Evolutionary conservation across 345 rosid genomes (phyloP), one percentile per base, ranked within the genome.

Genomic region (Pelargonium nanum): DNA sequence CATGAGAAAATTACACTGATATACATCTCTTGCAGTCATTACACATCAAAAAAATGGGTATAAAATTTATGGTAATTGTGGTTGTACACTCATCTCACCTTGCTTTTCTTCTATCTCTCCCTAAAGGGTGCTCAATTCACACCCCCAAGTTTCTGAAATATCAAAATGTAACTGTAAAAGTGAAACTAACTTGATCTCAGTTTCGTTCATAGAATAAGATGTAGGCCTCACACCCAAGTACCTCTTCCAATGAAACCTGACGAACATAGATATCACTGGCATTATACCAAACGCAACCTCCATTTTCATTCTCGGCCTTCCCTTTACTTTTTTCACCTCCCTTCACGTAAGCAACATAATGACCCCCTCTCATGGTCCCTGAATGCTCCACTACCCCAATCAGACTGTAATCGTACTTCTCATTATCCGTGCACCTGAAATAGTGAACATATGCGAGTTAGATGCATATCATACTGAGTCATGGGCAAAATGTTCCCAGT

Each of bases 331-430:
- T 78, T 66, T 70, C 63, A 0, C 69, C 81, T 65, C 91, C 86
- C 73, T 84, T 77, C 24, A 94, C 75, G 62, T 86, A 94, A 21
- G 97, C 95, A 55, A 90, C 91, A 26, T 94, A 94, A 61, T 90
- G 99, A 30, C 99, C 99, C 26, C 95, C 79, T 72, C 96, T 82
- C 96, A 94, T 94, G 32, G 89, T 78, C 67, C 99, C 97, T 50
- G 58, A 67, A 78, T 94, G 99, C 80, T 90, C 97, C 63, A 94
- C 96, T 48, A 90, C 84, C 24, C 97, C 99, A 19, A 65, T 66
- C 53, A 90, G 78, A 25, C 80, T 81, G 62, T 90, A 94, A 9
- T 73, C 57, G 22, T 74, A 71, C 24, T 71, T 67, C 57, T 70
- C 79, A 55, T 26, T 61, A 61, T 78, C 70, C 1, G 4, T 58